Base-by-base conservation (phyloP, 225 moss, liverwort and hornwort species). In the Sphagnum contortum region DNA sequence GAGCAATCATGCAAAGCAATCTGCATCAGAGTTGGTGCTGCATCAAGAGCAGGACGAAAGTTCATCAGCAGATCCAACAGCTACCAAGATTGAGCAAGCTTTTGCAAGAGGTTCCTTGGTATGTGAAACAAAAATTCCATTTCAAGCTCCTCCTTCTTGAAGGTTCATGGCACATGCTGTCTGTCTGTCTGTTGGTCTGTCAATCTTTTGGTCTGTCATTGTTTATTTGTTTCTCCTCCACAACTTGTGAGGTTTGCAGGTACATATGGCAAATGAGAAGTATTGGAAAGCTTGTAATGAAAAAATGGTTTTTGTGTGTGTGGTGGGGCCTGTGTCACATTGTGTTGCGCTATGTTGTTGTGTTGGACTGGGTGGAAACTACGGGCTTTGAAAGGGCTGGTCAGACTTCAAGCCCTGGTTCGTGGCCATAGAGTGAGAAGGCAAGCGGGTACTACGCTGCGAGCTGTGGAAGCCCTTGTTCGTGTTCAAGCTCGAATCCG, bases 401-500 rank as follows among this genome's bases (percentile, higher is more conserved):
- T 84, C 29, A 66, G 80, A 66, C 58, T 84, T 49, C 84, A 84
- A 71, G 84, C 84, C 64, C 62, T 84, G 71, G 84, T 84, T 49
- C 66, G 84, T 44, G 84, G 84, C 6, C 84, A 84, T 29, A 77
- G 72, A 8, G 84, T 84, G 46, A 77, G 84, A 66, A 77, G 84
- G 49, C 84, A 84, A 66, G 84, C 84, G 4, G 73, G 80, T 3
- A 84, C 81, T 55, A 84, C 84, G 44, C 53, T 84, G 57, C 77
- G 84, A 4, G 81, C 77, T 13, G 78, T 84, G 75, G 80, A 84
- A 75, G 84, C 84, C 3, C 62, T 84, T 3, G 84, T 84, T 1
- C 75, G 84, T 56, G 77, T 84, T 60, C 84, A 84, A 70, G 84
- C 84, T 55, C 80, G 84, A 6, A 73, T 84, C 45, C 77, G 84